phyloP scores from a whole-genome alignment of 2,329 filamentous ascomycete genomes.

The Hypoxylon sp. region DNA sequence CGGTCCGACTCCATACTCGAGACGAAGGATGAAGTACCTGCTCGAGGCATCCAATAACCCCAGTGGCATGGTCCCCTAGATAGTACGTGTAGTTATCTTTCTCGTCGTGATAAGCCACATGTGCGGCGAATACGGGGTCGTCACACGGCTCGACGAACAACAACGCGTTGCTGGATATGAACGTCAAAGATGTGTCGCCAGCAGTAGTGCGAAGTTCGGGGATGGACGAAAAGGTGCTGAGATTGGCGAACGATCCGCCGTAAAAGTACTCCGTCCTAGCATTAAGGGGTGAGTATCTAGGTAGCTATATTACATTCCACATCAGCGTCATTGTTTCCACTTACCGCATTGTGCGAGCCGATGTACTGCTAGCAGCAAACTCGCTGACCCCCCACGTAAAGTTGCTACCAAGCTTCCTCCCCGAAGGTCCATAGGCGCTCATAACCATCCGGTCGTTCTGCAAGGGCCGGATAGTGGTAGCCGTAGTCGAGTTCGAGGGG shows the following conservation, averaged over 20 bases:
- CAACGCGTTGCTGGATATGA: background rate
- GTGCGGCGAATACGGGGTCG: background rate
- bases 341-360: background rate
- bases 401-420: background rate
- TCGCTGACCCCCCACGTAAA: background rate
- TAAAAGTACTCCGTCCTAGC: background rate
- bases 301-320: background rate
- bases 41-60: background rate
- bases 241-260: background rate
- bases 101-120: background rate
- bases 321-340: background rate
- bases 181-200: background rate
- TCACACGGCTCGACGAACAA: background rate
- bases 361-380: background rate
- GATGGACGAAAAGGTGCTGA: background rate
- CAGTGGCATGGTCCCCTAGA: background rate
- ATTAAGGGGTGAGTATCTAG: background rate
- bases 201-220: background rate
- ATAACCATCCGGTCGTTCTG: background rate
- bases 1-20: background rate
- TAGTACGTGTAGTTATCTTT: background rate
- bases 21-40: background rate
- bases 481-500: background rate
- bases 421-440: background rate
- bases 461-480: background rate